Evolutionary conservation across 306 rosid genomes (phyloP).

Genomic region (Mucuna pruriens): DNA sequence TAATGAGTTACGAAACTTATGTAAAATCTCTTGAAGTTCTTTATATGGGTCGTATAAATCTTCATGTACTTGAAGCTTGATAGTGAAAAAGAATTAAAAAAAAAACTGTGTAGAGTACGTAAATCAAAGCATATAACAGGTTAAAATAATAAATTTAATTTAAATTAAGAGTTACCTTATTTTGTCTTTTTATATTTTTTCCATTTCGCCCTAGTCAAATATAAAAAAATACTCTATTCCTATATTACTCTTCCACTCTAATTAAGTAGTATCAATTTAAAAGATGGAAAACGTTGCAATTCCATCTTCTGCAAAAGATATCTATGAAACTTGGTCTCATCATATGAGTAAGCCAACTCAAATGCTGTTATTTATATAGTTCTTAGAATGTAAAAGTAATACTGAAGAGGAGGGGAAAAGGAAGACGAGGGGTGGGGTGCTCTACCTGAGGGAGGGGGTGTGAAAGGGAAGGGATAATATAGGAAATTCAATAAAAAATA

Average conservation of each 20-base stretch:
- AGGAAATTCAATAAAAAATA: too few relatives aligned
- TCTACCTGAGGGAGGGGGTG: too few relatives aligned
- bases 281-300: neutral
- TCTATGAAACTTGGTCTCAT: neutral
- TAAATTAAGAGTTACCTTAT: neutral
- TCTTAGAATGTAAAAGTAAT: too few relatives aligned
- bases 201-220: neutral
- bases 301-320: neutral
- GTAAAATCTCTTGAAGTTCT: neutral
- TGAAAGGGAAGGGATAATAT: too few relatives aligned
- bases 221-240: neutral
- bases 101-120: too few relatives aligned
- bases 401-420: too few relatives aligned
- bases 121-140: too few relatives aligned
- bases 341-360: neutral
- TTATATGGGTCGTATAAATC: neutral
- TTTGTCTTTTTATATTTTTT: neutral
- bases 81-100: neutral
- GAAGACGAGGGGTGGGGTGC: too few relatives aligned
- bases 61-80: neutral
- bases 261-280: neutral
- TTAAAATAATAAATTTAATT: too few relatives aligned
- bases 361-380: too few relatives aligned
- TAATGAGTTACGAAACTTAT: neutral
- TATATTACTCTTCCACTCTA: neutral